These are phyloP conservation scores for Nymphaea thermarum DNA, from an alignment of 164 flowering plant genomes.

Conservation along the genomic window DNA sequence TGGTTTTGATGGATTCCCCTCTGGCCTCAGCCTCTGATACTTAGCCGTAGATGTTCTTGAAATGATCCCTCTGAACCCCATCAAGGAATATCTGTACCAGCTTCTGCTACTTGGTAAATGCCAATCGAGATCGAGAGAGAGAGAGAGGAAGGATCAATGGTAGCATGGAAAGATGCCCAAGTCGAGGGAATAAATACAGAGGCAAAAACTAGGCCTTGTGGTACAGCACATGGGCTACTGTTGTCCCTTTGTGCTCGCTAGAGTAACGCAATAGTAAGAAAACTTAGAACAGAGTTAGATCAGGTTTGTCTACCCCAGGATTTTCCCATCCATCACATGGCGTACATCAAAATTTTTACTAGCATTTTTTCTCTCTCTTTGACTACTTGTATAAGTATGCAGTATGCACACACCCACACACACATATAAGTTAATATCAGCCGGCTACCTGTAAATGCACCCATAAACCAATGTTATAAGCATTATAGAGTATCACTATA, in stretches of 20 bases:
- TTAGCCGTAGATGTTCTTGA: not conserved
- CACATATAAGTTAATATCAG: too few relatives aligned
- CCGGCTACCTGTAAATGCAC: too few relatives aligned
- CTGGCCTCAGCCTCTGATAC: constrained; percentile 23
- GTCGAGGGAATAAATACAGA: not conserved
- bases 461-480: too few relatives aligned
- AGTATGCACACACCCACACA: too few relatives aligned
- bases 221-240: not conserved
- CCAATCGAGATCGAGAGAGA: not conserved
- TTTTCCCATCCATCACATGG: not conserved
- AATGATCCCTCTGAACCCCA: not conserved
- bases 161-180: not conserved
- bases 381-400: too few relatives aligned
- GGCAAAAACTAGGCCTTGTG: not conserved
- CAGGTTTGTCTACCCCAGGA: not conserved
- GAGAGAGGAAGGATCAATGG: not conserved
- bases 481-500: too few relatives aligned
- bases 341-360: not conserved
- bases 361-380: not conserved
- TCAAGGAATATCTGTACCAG: too few relatives aligned
- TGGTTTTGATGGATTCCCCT: constrained; percentile 9
- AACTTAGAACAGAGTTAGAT: not conserved
- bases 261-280: not conserved
- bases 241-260: not conserved
- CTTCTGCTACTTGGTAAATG: too few relatives aligned